Conservation (phyloP, 768 basidiomycete species). For the Cystobasidium ongulense region DNA sequence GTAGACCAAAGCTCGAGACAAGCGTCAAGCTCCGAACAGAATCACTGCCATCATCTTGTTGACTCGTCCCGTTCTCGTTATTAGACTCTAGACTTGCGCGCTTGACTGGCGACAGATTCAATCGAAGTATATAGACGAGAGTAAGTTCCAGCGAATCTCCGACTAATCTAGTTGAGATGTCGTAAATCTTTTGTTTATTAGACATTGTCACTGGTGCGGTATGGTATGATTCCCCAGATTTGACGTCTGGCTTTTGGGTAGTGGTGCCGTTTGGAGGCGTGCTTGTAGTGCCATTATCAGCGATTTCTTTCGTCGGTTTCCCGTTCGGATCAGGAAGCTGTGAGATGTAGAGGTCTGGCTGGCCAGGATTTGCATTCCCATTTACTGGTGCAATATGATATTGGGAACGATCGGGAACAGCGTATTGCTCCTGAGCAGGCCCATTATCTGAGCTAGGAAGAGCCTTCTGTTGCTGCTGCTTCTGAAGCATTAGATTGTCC, state of each 20-base stretch:
- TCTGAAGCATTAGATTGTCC: neutral
- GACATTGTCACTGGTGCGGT: neutral
- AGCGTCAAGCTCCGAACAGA: conserved; percentile 24
- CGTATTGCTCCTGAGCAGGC: neutral
- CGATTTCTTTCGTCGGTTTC: neutral
- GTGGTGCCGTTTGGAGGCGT: neutral
- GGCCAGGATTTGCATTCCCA: neutral
- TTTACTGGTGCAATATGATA: neutral
- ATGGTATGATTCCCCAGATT: conserved; percentile 1
- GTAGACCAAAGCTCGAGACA: conserved; percentile 36
- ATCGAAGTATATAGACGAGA: conserved; percentile 17
- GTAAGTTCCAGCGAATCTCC: neutral
- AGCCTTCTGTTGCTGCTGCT: neutral
- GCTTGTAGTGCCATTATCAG: neutral
- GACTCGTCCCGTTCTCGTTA: neutral
- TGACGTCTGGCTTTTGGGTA: neutral
- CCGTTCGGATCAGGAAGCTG: neutral
- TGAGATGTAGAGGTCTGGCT: neutral
- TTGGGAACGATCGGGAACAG: neutral
- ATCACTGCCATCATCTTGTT: neutral
- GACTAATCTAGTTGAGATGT: conserved; percentile 17
- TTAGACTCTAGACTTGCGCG: neutral
- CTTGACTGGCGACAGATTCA: neutral
- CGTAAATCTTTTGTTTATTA: conserved; percentile 11
- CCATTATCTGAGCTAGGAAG: neutral